Percentiles rank a stretch among this genome's conserved stretches.
phyloP scores from a whole-genome alignment of 306 rosid genomes.

The Fragaria vesca region DNA sequence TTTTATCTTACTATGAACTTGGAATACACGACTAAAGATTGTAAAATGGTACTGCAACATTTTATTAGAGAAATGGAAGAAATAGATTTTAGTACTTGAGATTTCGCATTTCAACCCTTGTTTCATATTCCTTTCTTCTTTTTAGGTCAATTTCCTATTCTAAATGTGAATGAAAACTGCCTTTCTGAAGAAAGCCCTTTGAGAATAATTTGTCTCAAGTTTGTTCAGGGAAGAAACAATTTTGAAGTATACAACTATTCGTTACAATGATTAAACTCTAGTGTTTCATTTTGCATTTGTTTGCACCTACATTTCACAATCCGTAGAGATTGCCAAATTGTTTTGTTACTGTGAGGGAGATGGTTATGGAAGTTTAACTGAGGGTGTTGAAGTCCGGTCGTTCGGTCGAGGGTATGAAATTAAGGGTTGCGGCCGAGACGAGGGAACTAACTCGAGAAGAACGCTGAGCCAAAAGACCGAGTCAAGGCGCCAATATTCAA shows the following conservation, averaged over 20 bases:
- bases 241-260: background rate
- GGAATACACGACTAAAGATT: conserved; percentile 3
- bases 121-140: background rate
- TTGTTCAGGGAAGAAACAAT: background rate
- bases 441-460: too few relatives aligned
- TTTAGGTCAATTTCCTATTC: background rate
- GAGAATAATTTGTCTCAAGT: background rate
- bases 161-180: background rate
- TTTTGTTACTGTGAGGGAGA: too few relatives aligned
- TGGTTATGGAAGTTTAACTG: too few relatives aligned
- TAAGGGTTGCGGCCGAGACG: too few relatives aligned
- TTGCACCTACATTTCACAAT: too few relatives aligned
- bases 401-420: too few relatives aligned
- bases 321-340: too few relatives aligned
- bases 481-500: too few relatives aligned
- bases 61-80: background rate
- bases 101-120: background rate
- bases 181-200: background rate
- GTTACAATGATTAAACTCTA: too few relatives aligned
- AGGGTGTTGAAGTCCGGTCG: too few relatives aligned
- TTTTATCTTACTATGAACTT: background rate
- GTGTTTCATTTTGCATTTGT: too few relatives aligned
- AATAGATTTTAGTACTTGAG: background rate
- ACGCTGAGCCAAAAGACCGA: too few relatives aligned
- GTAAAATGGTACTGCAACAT: conserved; percentile 1